Conservation (phyloP, 1,284 basidiomycete genomes). For the Hymenochaete sp. region DNA sequence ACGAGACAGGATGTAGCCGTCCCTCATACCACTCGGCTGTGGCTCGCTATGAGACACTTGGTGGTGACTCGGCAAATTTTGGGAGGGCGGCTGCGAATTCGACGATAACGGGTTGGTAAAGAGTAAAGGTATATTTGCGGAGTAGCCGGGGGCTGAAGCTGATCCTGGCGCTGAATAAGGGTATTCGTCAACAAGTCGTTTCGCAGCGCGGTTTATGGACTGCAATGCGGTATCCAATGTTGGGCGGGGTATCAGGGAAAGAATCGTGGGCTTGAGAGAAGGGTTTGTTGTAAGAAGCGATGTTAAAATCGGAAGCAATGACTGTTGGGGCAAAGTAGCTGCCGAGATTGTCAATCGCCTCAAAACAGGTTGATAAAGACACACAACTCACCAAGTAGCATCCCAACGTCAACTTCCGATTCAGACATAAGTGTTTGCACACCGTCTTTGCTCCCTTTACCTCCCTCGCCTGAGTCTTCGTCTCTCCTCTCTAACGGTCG, state of each 20-base stretch:
- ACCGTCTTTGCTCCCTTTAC: slow-evolving; percentile 32
- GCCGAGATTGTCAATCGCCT: too few species aligned
- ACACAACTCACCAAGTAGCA: slow-evolving; percentile 54
- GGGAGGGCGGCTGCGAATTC: slow-evolving; percentile 19
- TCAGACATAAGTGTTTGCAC: too few species aligned
- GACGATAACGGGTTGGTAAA: slow-evolving; percentile 22
- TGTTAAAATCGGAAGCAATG: slow-evolving; percentile 60
- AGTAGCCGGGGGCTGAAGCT: too few species aligned
- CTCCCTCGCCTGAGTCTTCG: slow-evolving; percentile 19
- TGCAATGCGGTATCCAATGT: slow-evolving; percentile 64
- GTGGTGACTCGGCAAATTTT: slow-evolving; percentile 25
- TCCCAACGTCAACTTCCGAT: slow-evolving; percentile 73
- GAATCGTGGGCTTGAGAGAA: slow-evolving; percentile 53
- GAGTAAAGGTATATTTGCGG: too few species aligned
- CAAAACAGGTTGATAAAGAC: slow-evolving; percentile 2
- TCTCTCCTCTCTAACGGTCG: slow-evolving; percentile 35
- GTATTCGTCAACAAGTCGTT: slow-evolving; percentile 68
- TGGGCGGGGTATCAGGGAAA: slow-evolving; percentile 70
- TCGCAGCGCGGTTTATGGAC: slow-evolving; percentile 56
- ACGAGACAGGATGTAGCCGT: slow-evolving; percentile 65
- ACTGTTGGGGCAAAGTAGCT: slow-evolving; percentile 68
- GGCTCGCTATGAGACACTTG: slow-evolving; percentile 20
- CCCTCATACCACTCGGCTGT: slow-evolving; percentile 53
- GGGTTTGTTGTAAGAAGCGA: slow-evolving; percentile 58
- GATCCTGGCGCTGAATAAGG: slow-evolving; percentile 51